Evolutionary conservation across 2,329 filamentous ascomycete species (phyloP), one percentile per base, ranked within the genome.

Genomic region (Aspergillus bombycis): DNA sequence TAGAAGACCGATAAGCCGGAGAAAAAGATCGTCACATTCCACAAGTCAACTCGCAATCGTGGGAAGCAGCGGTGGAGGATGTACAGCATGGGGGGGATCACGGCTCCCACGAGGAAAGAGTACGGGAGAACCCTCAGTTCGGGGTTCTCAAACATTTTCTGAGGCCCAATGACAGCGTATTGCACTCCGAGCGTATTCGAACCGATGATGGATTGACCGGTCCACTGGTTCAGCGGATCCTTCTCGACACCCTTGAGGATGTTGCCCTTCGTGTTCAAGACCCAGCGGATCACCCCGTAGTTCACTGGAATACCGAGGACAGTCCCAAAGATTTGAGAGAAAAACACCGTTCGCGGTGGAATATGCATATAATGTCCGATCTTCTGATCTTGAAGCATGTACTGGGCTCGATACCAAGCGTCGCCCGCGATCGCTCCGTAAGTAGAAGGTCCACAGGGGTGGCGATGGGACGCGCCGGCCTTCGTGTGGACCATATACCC

Each of bases 331-430:
- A 89, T 78, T 68, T 89, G 86, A 1, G 84, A 85, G 71, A 88
- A 86, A 76, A 89, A 88, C 7, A 88, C 82, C 0, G 83, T 78
- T 14, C 84, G 82, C 1, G 86, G 86, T 0, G 86, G 85, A 0
- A 89, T 80, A 59, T 89, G 85, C 82, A 87, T 86, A 67, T 88
- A 89, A 67, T 88, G 86, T 0, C 86, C 86, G n/a, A 89, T 87
- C 69, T 88, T 87, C 70, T 86, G 84, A 68, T 89, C 87, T 68
- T 89, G 86, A 0, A 88, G 77, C 79, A 87, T 86, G 26, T 82
- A 80, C 66, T 86, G 84, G 0, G 84, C 84, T 19, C 84, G 75
- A 62, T 87, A 88, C 86, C 86, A 89, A 2, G 86, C 85, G 59
- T 88, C 85, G 14, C 86, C 86, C 1, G 86, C 85, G 19, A 89